These are phyloP conservation scores for Tuber indicum DNA, from an alignment of 495 filamentous ascomycete genomes.

Conservation along the genomic window DNA sequence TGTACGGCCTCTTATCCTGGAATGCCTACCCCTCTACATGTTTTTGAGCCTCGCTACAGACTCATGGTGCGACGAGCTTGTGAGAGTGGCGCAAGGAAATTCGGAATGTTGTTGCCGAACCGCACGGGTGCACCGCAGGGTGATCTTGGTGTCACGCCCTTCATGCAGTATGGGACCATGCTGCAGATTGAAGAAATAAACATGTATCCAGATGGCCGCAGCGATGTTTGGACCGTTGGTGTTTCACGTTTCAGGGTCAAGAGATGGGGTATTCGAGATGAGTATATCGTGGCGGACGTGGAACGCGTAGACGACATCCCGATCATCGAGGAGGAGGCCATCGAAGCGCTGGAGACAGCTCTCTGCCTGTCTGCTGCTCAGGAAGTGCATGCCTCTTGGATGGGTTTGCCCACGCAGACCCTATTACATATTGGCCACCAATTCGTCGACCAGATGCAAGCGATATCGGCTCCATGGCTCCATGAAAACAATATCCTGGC, in stretches of 20 bases:
- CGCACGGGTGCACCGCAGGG: constrained; percentile 51
- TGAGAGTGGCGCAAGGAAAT: constrained; percentile 59
- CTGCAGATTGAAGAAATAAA: constrained; percentile 66
- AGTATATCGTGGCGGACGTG: constrained; percentile 66
- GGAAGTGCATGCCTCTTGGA: constrained; percentile 45
- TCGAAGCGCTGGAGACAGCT: constrained; percentile 37
- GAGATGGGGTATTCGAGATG: constrained; percentile 59
- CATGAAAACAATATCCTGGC: constrained; percentile 59
- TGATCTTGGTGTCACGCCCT: constrained; percentile 51
- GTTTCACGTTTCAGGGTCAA: constrained; percentile 66
- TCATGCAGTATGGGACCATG: constrained; percentile 71
- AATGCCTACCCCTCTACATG: constrained; percentile 76
- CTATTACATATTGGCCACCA: constrained; percentile 57
- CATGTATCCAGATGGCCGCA: constrained; percentile 69
- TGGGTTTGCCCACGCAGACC: constrained; percentile 59
- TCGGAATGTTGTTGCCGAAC: constrained; percentile 80
- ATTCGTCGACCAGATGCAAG: constrained; percentile 63
- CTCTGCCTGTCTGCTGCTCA: constrained; percentile 18
- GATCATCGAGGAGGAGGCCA: constrained; percentile 69
- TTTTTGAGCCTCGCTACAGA: constrained; percentile 88
- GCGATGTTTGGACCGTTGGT: constrained; percentile 68
- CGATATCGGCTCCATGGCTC: constrained; percentile 64
- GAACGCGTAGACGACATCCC: constrained; percentile 72
- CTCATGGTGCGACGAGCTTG: constrained; percentile 78
- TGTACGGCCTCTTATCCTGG: constrained; percentile 72